Evolutionary conservation across 805 yeast genomes (phyloP), one percentile per base, ranked within the genome.

Genomic region (Hanseniaspora meyeri): DNA sequence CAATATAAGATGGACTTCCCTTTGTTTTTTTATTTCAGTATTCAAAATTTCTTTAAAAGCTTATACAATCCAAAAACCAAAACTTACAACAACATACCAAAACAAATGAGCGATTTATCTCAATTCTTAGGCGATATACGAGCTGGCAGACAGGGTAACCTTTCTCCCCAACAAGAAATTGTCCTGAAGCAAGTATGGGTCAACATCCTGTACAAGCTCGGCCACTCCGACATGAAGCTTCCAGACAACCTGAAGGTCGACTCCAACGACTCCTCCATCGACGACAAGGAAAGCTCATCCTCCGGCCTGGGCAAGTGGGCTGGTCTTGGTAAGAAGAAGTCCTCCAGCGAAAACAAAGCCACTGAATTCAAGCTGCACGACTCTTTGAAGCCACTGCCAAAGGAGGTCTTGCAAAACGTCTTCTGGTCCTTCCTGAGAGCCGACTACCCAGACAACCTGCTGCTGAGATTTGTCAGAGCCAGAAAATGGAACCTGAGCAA

Each of bases 401-500:
- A 83, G 0, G 74, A 73, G 24, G 74, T 73, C 20, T 64, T 81
- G 9, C 78, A 79, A 59, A 67, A 67, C 9, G 75, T 77, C 60
- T 74, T 82, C 65, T 79, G 85, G 83, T 66, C 71, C 45, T 74
- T 82, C 74, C 64, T 81, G 51, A 81, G 91, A 70, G 77, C 81
- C 43, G 97, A 91, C 67, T 75, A 83, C 49, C 85, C 95, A 3
- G 99, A 93, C 68, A 83, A 85, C 63, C 69, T 83, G 61, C 51
- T 87, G 34, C 74, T 90, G 64, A 77, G 95, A 63, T 90, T 84
- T 64, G 70, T 87, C 29, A 77, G 95, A 62, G 96, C 96, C 40
- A 81, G 96, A 70, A 88, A 88, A 70, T 88, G 88, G 83, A 80
- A 85, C 61, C 74, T 82, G 24, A 83, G 80, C 62, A 79, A 81